Conservation (phyloP, 2,329 filamentous ascomycete species). For the Botrytis elliptica region DNA sequence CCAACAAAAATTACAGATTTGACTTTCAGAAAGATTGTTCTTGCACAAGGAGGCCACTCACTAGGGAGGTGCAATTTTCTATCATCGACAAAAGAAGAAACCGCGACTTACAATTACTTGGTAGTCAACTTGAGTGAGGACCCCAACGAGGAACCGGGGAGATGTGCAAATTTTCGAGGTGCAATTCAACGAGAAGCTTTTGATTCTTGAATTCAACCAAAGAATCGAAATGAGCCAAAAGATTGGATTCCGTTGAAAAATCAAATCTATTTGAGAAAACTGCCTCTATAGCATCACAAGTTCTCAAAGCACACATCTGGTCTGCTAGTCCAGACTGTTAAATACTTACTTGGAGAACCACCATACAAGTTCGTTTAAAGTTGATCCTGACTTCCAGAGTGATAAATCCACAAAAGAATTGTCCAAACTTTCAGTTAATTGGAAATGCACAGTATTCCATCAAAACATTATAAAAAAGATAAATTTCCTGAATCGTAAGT, state of each 20-base stretch:
- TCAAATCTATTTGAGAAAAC: not conserved
- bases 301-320: not conserved
- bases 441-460: not conserved
- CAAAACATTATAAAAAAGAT: slow-evolving; percentile 10
- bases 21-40: not conserved
- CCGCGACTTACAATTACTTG: slow-evolving; percentile 11
- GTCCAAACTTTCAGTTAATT: not conserved
- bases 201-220: not conserved
- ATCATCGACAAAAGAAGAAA: slow-evolving; percentile 10
- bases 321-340: not conserved
- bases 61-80: not conserved
- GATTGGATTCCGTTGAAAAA: not conserved
- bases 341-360: not conserved
- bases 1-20: not conserved
- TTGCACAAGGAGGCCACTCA: not conserved
- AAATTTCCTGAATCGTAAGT: slow-evolving; percentile 4
- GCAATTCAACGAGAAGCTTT: not conserved
- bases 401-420: not conserved
- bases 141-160: not conserved
- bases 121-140: not conserved
- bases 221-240: not conserved
- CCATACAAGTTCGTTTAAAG: not conserved
- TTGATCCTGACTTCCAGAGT: not conserved
- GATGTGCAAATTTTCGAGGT: not conserved
- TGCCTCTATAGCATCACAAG: not conserved